Evolutionary conservation across 1,284 basidiomycete species (phyloP), one percentile per base, ranked within the genome.

Genomic region (Trichosporon faecale): DNA sequence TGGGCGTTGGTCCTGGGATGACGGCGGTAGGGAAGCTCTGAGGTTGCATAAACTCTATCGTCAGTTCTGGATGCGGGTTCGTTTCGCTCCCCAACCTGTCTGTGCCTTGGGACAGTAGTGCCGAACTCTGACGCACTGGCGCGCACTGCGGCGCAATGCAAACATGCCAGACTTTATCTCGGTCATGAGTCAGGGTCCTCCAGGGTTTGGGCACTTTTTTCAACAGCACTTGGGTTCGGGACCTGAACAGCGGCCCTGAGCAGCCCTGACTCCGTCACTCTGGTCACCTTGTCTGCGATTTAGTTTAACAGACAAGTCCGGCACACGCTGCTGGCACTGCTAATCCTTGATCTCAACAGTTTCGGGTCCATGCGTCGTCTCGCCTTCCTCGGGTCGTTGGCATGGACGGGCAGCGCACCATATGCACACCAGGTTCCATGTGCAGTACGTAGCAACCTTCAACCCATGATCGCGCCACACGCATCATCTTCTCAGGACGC

Each of bases 201-300:
- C 57, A 61, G 57, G 57, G 27, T 33, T 61, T 61, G 57, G 57
- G 57, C 57, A 61, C 57, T 61, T 61, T 61, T 57, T 61, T 61
- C 55, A 29, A 61, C 27, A 16, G 25, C 57, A 31, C 27, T 61
- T 61, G 57, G 57, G 57, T 61, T 61, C 57, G 57, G 57, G 29
- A 31, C 57, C 57, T 61, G 57, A 61, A 33, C 12, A 4, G 2
- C 7, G 18, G 5, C 57, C 57, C 57, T 61, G 57, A 61, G 21
- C 16, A 5, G 3, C 27, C 57, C 27, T 31, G 27, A 31, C 27
- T 61, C 57, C 57, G 27, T 61, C 57, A 61, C 27, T 61, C n/a
- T 61, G 57, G 57, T n/a, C 57, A 61, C 29, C 57, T 18, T 21
- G 27, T 52, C 21, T 25, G 49, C 5, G 35, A 9, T 3, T 12